These are phyloP conservation scores for Plasmopara halstedii DNA, from an alignment of 352 stramenopile genomes.

Conservation along the genomic window DNA sequence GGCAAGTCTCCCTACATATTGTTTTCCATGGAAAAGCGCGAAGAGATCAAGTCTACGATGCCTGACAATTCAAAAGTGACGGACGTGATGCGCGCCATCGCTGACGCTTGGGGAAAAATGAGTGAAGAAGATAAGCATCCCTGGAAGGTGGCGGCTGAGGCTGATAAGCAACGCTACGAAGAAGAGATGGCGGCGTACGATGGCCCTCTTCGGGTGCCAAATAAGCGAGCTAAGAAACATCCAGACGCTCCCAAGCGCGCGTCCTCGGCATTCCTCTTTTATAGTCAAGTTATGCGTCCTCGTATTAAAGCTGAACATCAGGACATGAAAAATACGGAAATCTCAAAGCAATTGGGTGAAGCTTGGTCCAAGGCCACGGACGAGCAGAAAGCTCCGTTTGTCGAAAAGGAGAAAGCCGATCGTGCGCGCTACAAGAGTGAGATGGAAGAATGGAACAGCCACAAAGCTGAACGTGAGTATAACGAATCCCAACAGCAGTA, in stretches of 20 bases:
- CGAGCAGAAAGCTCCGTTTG: constrained; percentile 86
- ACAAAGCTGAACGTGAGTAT: constrained; percentile 76
- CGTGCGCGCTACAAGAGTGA: constrained; percentile 90
- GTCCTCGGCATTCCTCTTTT: constrained; percentile 93
- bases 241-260: constrained; percentile 90
- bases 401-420: constrained; percentile 89
- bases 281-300: constrained; percentile 85
- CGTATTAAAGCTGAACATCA: constrained; percentile 89
- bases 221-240: constrained; percentile 94
- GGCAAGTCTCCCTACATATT: constrained; percentile 89
- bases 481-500: constrained; percentile 80
- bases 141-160: constrained; percentile 89
- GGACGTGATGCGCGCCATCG: constrained; percentile 89
- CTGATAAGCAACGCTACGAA: constrained; percentile 92
- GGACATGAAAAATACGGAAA: constrained; percentile 94
- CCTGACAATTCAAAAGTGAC: constrained; percentile 84
- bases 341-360: constrained; percentile 92
- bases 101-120: constrained; percentile 86
- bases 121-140: constrained; percentile 85
- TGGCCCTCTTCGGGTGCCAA: constrained; percentile 83
- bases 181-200: constrained; percentile 91
- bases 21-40: constrained; percentile 89
- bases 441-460: constrained; percentile 89
- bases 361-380: constrained; percentile 88
- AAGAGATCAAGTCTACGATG: constrained; percentile 85